phyloP scores from a whole-genome alignment of 192 early-diverging fungal genomes.

The Coemansia sp. region DNA sequence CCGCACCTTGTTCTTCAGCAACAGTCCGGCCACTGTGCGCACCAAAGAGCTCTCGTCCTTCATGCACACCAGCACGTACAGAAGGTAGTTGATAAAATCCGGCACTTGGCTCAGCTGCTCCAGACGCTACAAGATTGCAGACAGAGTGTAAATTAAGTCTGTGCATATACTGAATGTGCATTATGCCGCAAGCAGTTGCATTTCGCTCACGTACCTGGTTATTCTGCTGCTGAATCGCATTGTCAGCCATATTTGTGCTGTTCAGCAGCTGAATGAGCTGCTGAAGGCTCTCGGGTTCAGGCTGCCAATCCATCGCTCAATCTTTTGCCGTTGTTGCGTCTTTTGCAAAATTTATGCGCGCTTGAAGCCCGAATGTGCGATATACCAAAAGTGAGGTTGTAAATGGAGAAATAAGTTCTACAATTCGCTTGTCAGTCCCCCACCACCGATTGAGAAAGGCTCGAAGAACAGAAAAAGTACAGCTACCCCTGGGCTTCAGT shows the following conservation, averaged over 20 bases:
- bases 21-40: slow-evolving; percentile 82
- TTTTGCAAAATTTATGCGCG: neutral
- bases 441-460: neutral
- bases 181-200: neutral
- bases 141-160: neutral
- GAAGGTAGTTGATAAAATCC: slow-evolving; percentile 89
- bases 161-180: neutral
- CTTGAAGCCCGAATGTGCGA: neutral
- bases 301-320: slow-evolving; percentile 65
- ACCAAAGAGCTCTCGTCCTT: slow-evolving; percentile 63
- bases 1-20: slow-evolving; percentile 76
- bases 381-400: neutral
- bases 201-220: slow-evolving; percentile 65
- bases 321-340: neutral
- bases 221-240: slow-evolving; percentile 66
- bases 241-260: slow-evolving; percentile 72
- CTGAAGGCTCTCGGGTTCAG: slow-evolving; percentile 72
- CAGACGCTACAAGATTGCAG: slow-evolving; percentile 58
- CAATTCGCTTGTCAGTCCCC: neutral
- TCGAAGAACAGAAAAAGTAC: neutral
- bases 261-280: slow-evolving; percentile 74
- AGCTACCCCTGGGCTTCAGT: neutral
- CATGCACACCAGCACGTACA: slow-evolving; percentile 79
- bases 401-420: neutral
- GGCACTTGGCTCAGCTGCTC: slow-evolving; percentile 74